Base-by-base conservation (phyloP, 345 rosid species). In the Eutrema heterophyllum region DNA sequence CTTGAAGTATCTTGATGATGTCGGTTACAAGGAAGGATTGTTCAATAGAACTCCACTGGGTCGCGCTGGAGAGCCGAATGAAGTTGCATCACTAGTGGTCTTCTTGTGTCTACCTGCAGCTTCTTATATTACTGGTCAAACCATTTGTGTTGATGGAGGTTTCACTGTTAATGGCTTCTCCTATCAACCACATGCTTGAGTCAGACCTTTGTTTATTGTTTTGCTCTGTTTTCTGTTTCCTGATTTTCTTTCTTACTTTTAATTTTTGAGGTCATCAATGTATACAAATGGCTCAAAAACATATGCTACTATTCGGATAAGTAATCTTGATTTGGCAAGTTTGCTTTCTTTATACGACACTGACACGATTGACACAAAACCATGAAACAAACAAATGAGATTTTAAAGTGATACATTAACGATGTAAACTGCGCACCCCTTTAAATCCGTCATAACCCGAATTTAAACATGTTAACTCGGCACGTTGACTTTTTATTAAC, bases 91-190 rank as follows among this genome's bases (percentile, higher is more conserved):
- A 6, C 21, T 81, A 9, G 93, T 81, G 55, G 87, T 74, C 16
- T 86, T 80, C 76, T 78, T 88, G 51, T 83, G 90, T 76, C 54
- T 86, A 36, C 86, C 90, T 0, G 84, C 82, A 4, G 81, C 89
- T 35, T 85, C 92, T 7, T 87, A 85, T 72, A 82, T 84, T 1
- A 83, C 84, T 0, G 90, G 89, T 18, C 89, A 88, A 55, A 70
- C 78, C 68, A 82, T 82, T 51, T 64, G 82, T 38, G 78, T 83
- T 12, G 89, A 84, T 50, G 89, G 86, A 49, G 90, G 87, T 5
- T 4, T 78, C 18, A 72, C 80, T 0, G 72, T 72, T 14, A 79
- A 84, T 29, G 85, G 85, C 13, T 81, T 84, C 71, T 44, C 70
- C 26, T 73, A 64, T 43, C 56, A 73, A 14, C 77, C 64, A 45